A percentile compares a stretch with the other conserved stretches of the same genome.
phyloP scores from a whole-genome alignment of 2,329 filamentous ascomycete genomes.

The Paraphaeosphaeria sporulosa region DNA sequence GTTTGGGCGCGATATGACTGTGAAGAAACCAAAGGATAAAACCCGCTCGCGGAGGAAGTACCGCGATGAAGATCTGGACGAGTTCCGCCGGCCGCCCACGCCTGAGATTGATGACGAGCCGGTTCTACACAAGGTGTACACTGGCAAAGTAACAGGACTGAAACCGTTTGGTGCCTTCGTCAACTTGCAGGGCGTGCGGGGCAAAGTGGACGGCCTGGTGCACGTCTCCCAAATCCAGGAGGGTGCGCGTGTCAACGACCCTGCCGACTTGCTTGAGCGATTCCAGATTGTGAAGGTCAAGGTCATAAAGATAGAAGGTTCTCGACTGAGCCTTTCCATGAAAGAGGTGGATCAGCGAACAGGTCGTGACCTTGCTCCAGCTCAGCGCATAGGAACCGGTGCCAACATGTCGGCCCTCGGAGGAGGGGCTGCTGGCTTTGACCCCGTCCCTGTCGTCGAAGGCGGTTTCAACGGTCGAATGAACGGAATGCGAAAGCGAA shows the following conservation, averaged over 20 bases:
- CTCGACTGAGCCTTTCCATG: constrained; percentile 88
- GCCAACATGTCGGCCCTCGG: constrained; percentile 88
- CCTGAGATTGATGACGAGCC: constrained; percentile 83
- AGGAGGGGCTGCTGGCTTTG: constrained; percentile 59
- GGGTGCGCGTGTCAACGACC: constrained; percentile 87
- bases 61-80: constrained; percentile 59
- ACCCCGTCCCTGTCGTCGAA: constrained; percentile 69
- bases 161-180: constrained; percentile 98
- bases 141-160: constrained; percentile 86
- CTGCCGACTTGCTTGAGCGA: constrained; percentile 81
- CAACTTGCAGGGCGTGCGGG: constrained; percentile 84
- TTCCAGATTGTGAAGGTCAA: constrained; percentile 93
- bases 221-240: constrained; percentile 90
- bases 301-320: constrained; percentile 83
- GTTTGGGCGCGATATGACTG: constrained; percentile 59
- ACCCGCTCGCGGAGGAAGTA: constrained; percentile 48
- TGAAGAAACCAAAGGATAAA: constrained; percentile 50
- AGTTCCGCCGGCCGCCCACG: constrained; percentile 70
- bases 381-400: constrained; percentile 81
- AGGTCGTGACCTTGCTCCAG: constrained; percentile 81
- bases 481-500: constrained; percentile 77
- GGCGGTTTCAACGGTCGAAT: constrained; percentile 58
- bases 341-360: constrained; percentile 94
- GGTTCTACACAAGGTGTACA: constrained; percentile 84
- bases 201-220: constrained; percentile 90